These are phyloP conservation scores for Clausena lansium DNA, from an alignment of 345 rosid genomes.

Conservation along the genomic window DNA sequence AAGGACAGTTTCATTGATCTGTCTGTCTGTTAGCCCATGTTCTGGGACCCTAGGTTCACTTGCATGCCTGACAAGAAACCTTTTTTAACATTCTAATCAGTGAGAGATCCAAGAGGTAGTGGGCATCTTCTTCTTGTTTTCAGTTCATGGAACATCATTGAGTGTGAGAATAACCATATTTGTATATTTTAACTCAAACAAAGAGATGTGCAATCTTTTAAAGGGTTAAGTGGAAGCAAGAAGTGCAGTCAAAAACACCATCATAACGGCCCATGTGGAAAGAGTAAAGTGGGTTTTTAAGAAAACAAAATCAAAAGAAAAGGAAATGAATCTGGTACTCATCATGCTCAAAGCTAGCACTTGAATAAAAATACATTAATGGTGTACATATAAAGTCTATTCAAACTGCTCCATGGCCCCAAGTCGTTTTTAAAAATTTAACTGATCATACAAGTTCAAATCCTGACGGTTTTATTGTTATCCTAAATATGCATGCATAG, in stretches of 20 bases:
- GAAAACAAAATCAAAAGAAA: background rate
- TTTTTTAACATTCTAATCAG: slow-evolving; percentile 2
- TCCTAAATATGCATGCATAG: too few species aligned
- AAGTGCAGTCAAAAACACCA: slow-evolving; percentile 18
- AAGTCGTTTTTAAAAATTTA: too few species aligned
- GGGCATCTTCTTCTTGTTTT: slow-evolving; percentile 10
- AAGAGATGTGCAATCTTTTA: slow-evolving; percentile 1
- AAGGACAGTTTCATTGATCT: slow-evolving; percentile 5
- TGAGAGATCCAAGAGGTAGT: slow-evolving; percentile 10
- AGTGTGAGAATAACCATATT: slow-evolving; percentile 6
- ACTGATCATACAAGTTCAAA: too few species aligned
- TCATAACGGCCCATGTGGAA: slow-evolving; percentile 24
- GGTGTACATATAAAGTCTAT: too few species aligned
- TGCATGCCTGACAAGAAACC: background rate
- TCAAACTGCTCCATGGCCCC: too few species aligned
- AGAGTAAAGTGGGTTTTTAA: slow-evolving; percentile 11
- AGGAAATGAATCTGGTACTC: background rate
- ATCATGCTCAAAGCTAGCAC: too few species aligned
- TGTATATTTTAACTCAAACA: slow-evolving; percentile 5
- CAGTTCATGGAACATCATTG: slow-evolving; percentile 7
- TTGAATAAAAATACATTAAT: too few species aligned
- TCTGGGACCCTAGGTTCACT: slow-evolving; percentile 13
- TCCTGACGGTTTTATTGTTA: too few species aligned
- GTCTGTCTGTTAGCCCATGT: background rate
- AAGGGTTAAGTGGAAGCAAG: slow-evolving; percentile 1